Percentiles rank a stretch among this genome's conserved stretches.
These are phyloP conservation scores for Yamadazyma friedrichii DNA, from an alignment of 1,139 yeast species.

Conservation along the genomic window DNA sequence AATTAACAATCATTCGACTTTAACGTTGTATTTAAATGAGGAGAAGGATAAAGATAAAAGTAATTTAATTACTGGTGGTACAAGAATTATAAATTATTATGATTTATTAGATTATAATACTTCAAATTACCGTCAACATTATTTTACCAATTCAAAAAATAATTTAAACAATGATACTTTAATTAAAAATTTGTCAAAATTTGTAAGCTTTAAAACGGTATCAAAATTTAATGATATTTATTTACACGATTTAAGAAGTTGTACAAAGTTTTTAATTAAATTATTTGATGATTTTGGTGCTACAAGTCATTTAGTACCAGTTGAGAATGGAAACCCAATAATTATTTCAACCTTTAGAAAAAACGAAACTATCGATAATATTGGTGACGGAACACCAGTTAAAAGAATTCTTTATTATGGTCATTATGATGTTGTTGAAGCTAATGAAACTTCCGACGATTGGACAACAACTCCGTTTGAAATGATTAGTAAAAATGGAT, in stretches of 20 bases:
- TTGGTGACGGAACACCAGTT: slow-evolving; percentile 5
- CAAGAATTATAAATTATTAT: slow-evolving; percentile 18
- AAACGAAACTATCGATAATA: slow-evolving; percentile 2
- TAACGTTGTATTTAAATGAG: slow-evolving; percentile 8
- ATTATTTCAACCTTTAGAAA: slow-evolving; percentile 69
- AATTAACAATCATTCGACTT: slow-evolving; percentile 9
- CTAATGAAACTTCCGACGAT: slow-evolving; percentile 42
- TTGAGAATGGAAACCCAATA: slow-evolving; percentile 75
- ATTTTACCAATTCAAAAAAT: background rate
- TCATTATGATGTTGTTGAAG: slow-evolving; percentile 90
- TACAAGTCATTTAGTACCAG: slow-evolving; percentile 65
- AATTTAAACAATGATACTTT: slow-evolving; percentile 49
- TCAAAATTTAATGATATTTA: slow-evolving; percentile 66
- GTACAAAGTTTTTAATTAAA: slow-evolving; percentile 74
- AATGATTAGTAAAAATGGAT: slow-evolving; percentile 78
- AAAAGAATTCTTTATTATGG: slow-evolving; percentile 79
- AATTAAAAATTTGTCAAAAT: slow-evolving; percentile 57
- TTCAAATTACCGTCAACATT: background rate
- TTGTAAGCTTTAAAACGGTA: slow-evolving; percentile 73
- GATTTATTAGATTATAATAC: background rate
- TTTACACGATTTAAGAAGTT: slow-evolving; percentile 79
- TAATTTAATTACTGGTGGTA: slow-evolving; percentile 40
- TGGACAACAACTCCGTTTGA: slow-evolving; percentile 84
- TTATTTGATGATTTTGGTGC: slow-evolving; percentile 75
- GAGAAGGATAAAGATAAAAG: slow-evolving; percentile 3